Evolutionary conservation across 1,284 basidiomycete species (phyloP), one percentile per base, ranked within the genome.

Genomic region (Apiotrichum laibachii): DNA sequence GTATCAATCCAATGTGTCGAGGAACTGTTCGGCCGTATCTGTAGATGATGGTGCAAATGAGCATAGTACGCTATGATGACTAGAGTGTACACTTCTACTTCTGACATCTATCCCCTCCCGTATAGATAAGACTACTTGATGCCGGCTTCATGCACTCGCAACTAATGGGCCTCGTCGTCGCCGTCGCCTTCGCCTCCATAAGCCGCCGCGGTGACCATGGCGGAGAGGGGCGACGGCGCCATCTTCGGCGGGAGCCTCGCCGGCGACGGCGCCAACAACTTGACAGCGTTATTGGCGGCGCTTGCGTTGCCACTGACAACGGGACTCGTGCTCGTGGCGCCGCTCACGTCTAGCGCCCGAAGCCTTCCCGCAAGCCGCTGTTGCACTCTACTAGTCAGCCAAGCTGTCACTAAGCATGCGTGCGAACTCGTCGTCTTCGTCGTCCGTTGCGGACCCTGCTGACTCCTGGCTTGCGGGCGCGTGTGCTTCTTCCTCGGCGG

Each of bases 381-480:
- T 50, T 33, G 35, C 33, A 40, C 35, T 39, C 49, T 50, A 50
- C 49, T n/a, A 18, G 49, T 45, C 57, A 13, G 42, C 57, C 44
- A 60, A 33, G 21, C 44, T 50, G 6, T 51, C 50, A 31, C 39
- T 9, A 10, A 63, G 56, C 69, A 75, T 65, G 57, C 60, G 54
- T 26, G 73, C 73, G 64, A 75, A 75, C 56, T 73, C 72, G 51
- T 74, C 73, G 19, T 75, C 71, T 34, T 51, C 50, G 37, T 43
- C 40, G 15, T 50, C 49, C 49, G 45, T 33, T 12, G 18, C 49
- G 35, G 49, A 19, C 34, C 6, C 37, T 12, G 35, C 49, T 11
- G 43, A 21, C 19, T 68, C 67, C 26, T 53, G 46, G 47, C 50
- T 51, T 7, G n/a, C 57, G 11, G 43, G 53, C 34, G 26, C 26